phyloP scores from a whole-genome alignment of 495 filamentous ascomycete genomes.

The Eremomyces bilateralis region DNA sequence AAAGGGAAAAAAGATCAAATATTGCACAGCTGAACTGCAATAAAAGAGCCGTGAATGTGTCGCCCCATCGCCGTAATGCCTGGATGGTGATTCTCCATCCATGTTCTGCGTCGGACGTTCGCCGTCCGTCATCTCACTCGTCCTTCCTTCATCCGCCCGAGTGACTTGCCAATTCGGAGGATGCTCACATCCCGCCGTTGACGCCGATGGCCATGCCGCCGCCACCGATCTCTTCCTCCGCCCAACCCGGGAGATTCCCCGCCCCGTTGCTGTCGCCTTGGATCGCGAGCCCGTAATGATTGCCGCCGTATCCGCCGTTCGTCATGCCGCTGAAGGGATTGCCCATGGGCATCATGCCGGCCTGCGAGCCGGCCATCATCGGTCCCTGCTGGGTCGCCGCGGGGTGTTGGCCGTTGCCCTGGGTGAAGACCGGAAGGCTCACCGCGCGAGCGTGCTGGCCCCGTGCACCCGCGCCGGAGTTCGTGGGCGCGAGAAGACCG shows the following conservation, averaged over 20 bases:
- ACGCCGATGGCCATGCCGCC: background rate
- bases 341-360: no score
- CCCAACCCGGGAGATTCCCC: background rate
- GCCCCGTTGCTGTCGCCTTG: background rate
- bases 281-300: background rate
- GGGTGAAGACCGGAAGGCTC: constrained; percentile 54
- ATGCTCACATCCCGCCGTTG: no score
- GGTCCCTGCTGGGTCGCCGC: background rate
- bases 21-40: no score
- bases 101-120: no score
- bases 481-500: constrained; percentile 53
- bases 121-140: no score
- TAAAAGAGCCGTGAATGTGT: no score
- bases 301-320: background rate
- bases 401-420: constrained; percentile 19
- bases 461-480: constrained; percentile 22
- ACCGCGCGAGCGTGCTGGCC: constrained; percentile 67
- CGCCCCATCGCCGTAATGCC: no score
- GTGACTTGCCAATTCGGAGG: no score
- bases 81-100: no score
- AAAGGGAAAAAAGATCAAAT: no score
- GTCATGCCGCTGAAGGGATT: no score
- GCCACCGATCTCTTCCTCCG: background rate
- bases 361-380: background rate
- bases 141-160: no score